These are phyloP conservation scores for Fusarium haematococcum DNA, from an alignment of 2,329 filamentous ascomycete genomes.

Conservation along the genomic window DNA sequence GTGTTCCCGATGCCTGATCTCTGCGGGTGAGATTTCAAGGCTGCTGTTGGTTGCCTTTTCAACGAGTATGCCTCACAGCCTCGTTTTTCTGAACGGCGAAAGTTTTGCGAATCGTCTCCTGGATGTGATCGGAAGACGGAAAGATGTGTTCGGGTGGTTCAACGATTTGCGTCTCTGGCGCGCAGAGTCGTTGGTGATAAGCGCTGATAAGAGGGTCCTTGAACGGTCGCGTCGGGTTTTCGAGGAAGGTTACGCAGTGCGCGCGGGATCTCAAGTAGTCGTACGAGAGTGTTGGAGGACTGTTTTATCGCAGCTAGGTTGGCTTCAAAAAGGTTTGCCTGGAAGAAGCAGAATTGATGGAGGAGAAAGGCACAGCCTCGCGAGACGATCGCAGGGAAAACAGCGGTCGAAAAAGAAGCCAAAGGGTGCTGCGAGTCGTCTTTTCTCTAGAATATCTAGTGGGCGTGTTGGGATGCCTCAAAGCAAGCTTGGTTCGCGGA, in stretches of 20 bases:
- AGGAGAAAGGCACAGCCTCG: conserved; percentile 26
- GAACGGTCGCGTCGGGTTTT: conserved; percentile 13
- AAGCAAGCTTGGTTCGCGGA: conserved; percentile 17
- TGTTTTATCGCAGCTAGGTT: conserved; percentile 20
- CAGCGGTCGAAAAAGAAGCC: neutral
- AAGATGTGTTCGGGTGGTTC: neutral
- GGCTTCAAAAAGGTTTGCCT: conserved; percentile 3
- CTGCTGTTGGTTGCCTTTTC: conserved; percentile 19
- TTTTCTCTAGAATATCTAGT: conserved; percentile 24
- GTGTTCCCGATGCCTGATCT: conserved; percentile 37
- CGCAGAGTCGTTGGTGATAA: conserved; percentile 22
- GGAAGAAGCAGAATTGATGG: conserved; percentile 8
- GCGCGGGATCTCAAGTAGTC: conserved; percentile 3
- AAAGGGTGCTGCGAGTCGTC: conserved; percentile 15
- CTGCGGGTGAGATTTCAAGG: conserved; percentile 25
- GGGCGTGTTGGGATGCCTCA: conserved; percentile 28
- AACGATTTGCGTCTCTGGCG: neutral
- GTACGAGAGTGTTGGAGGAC: conserved; percentile 4
- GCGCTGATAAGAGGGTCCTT: conserved; percentile 15
- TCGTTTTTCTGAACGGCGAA: neutral
- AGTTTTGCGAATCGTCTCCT: conserved; percentile 4
- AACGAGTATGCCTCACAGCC: conserved; percentile 17
- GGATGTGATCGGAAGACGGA: neutral
- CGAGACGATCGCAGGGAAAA: conserved; percentile 9
- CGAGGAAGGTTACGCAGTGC: neutral